phyloP scores from a whole-genome alignment of 1,139 yeast genomes.

The Yamadazyma dushanensis region DNA sequence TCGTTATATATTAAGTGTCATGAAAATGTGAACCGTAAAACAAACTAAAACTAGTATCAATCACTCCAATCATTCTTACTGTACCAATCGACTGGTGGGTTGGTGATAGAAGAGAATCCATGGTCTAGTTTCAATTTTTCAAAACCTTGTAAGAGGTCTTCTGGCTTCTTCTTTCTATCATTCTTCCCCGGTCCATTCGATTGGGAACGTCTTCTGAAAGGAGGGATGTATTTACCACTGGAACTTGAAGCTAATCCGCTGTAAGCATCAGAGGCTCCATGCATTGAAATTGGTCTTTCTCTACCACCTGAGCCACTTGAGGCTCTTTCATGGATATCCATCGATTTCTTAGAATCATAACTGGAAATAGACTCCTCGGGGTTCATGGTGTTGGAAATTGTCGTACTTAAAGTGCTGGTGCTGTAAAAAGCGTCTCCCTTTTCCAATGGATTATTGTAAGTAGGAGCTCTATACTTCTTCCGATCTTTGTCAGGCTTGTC shows the following conservation, averaged over 20 bases:
- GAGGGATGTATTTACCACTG: constrained; percentile 68
- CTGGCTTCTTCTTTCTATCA: constrained; percentile 9
- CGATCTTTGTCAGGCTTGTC: constrained; percentile 8
- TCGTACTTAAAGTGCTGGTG: constrained; percentile 3
- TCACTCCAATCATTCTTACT: constrained; percentile 27
- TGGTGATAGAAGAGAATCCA: constrained; percentile 32
- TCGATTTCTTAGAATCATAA: constrained; percentile 4
- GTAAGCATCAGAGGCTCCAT: constrained; percentile 11
- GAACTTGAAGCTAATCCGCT: constrained; percentile 16
- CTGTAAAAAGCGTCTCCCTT: constrained; percentile 6
- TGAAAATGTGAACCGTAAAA: constrained; percentile 3
- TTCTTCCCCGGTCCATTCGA: constrained; percentile 12
- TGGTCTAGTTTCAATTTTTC: constrained; percentile 7
- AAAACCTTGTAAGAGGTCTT: constrained; percentile 5
- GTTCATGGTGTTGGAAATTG: constrained; percentile 1
- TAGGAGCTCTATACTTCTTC: constrained; percentile 15
- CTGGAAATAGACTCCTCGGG: constrained; percentile 2
- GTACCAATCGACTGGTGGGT: constrained; percentile 36
- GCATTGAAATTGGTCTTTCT: constrained; percentile 17
- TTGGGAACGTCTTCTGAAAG: constrained; percentile 57
- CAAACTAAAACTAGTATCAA: neutral
- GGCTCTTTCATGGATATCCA: constrained; percentile 3
- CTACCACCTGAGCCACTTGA: constrained; percentile 7
- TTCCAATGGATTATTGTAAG: constrained; percentile 15
- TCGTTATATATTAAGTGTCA: constrained; percentile 7